Conservation (phyloP, 169 alveolate genomes). For the Cryptosporidium ubiquitum region DNA sequence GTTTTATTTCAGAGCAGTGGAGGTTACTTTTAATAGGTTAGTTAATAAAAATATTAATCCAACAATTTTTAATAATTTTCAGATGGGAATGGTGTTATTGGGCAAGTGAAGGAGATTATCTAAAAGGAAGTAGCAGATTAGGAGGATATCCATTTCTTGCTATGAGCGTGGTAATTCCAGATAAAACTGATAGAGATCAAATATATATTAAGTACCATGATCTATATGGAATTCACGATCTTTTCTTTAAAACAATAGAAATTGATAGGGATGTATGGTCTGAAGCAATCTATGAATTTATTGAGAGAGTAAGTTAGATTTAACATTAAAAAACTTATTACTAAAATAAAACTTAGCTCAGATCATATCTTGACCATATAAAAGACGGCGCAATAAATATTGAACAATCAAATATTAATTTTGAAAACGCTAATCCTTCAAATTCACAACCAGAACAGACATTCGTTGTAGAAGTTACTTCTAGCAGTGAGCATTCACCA, state of each 20-base stretch:
- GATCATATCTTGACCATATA: conserved; percentile 62
- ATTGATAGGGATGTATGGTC: conserved; percentile 85
- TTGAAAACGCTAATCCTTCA: neutral
- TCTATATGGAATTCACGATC: conserved; percentile 78
- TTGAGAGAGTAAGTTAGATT: conserved; percentile 76
- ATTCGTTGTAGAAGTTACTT: neutral
- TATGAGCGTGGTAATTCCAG: conserved; percentile 83
- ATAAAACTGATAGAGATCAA: conserved; percentile 76
- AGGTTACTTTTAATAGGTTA: conserved; percentile 48
- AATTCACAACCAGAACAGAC: neutral
- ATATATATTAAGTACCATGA: conserved; percentile 84
- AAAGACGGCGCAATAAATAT: conserved; percentile 30
- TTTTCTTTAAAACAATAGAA: conserved; percentile 82
- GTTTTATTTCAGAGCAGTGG: conserved; percentile 68
- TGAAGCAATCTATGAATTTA: conserved; percentile 84
- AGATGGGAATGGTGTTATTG: conserved; percentile 85
- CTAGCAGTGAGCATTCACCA: neutral
- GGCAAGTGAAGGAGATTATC: conserved; percentile 77
- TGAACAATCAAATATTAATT: neutral
- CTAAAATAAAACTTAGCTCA: neutral
- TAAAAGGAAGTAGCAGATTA: conserved; percentile 77
- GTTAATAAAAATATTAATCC: neutral
- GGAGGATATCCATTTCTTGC: conserved; percentile 82
- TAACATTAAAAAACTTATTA: neutral
- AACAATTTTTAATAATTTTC: neutral